phyloP scores from a whole-genome alignment of 2,329 filamentous ascomycete species.

The Beauveria caledonica region DNA sequence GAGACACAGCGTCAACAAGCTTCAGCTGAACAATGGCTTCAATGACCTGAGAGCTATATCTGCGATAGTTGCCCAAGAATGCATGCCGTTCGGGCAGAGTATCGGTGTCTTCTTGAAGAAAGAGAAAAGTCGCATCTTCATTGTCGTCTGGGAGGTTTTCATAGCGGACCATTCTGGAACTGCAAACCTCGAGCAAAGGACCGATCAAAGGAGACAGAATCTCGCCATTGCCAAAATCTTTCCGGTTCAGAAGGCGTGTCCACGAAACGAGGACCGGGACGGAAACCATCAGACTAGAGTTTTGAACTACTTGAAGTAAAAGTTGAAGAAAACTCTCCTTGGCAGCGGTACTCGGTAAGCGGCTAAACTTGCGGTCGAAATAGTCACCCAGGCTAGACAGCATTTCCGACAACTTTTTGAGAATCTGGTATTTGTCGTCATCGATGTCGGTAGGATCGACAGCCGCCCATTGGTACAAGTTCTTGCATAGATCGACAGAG shows the following conservation, averaged over 20 bases:
- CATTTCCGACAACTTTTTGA: slow-evolving; percentile 92
- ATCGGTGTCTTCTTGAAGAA: slow-evolving; percentile 89
- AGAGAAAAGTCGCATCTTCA: slow-evolving; percentile 68
- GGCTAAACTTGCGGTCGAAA: slow-evolving; percentile 66
- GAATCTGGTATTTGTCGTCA: slow-evolving; percentile 82
- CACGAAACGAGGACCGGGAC: slow-evolving; percentile 88
- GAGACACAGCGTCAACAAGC: slow-evolving; percentile 74
- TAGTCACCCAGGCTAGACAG: slow-evolving; percentile 79
- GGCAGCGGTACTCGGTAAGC: slow-evolving; percentile 56
- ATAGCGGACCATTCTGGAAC: slow-evolving; percentile 75
- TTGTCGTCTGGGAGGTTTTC: slow-evolving; percentile 78
- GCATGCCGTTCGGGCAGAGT: slow-evolving; percentile 89
- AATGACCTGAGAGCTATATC: slow-evolving; percentile 82
- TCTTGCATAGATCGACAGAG: slow-evolving; percentile 61
- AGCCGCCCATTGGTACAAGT: slow-evolving; percentile 71
- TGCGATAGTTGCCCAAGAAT: slow-evolving; percentile 89
- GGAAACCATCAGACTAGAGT: slow-evolving; percentile 82
- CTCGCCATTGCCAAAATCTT: slow-evolving; percentile 56
- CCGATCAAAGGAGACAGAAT: slow-evolving; percentile 58
- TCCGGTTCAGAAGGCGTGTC: slow-evolving; percentile 71
- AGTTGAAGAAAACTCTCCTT: slow-evolving; percentile 71
- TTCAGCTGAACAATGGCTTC: slow-evolving; percentile 78
- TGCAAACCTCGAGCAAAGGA: slow-evolving; percentile 73
- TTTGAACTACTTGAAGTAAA: slow-evolving; percentile 69
- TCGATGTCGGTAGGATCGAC: slow-evolving; percentile 78